phyloP scores from a whole-genome alignment of 805 yeast genomes.

The Kazachstania martiniae region DNA sequence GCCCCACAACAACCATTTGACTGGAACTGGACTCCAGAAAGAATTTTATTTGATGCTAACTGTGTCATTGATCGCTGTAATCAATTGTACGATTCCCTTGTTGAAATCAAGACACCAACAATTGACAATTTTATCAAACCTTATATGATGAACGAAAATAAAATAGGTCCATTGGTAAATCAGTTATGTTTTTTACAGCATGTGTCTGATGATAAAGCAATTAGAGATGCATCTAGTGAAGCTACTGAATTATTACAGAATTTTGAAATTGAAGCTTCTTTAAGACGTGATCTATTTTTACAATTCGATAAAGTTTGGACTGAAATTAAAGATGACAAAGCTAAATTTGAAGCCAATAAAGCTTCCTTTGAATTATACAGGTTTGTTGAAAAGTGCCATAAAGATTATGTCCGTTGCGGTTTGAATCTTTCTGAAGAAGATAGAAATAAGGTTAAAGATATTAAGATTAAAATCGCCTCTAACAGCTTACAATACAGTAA shows the following conservation, averaged over 20 bases:
- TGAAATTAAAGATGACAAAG: slow-evolving; percentile 22
- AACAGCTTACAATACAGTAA: slow-evolving; percentile 48
- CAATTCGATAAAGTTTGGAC: slow-evolving; percentile 45
- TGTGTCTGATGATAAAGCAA: slow-evolving; percentile 51
- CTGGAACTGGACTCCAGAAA: slow-evolving; percentile 52
- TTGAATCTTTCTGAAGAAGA: slow-evolving; percentile 46
- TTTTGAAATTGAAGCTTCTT: slow-evolving; percentile 49
- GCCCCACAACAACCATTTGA: slow-evolving; percentile 32
- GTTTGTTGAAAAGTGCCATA: slow-evolving; percentile 45
- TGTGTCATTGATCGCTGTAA: slow-evolving; percentile 34
- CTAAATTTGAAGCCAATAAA: slow-evolving; percentile 3
- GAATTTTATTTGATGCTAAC: slow-evolving; percentile 34
- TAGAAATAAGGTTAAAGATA: slow-evolving; percentile 44
- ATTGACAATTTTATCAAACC: slow-evolving; percentile 48
- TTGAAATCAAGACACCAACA: slow-evolving; percentile 38
- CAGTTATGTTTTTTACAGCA: slow-evolving; percentile 61
- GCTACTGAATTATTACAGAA: slow-evolving; percentile 50
- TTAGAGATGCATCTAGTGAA: slow-evolving; percentile 60
- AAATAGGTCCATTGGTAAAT: slow-evolving; percentile 33
- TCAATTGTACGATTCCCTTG: slow-evolving; percentile 43
- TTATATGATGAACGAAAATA: slow-evolving; percentile 41
- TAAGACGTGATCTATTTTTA: slow-evolving; percentile 56
- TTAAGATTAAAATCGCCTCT: slow-evolving; percentile 50
- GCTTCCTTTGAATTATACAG: slow-evolving; percentile 44
- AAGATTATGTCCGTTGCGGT: slow-evolving; percentile 57